Conservation (phyloP, 352 stramenopile genomes). For the Thalassiosira exigua region DNA sequence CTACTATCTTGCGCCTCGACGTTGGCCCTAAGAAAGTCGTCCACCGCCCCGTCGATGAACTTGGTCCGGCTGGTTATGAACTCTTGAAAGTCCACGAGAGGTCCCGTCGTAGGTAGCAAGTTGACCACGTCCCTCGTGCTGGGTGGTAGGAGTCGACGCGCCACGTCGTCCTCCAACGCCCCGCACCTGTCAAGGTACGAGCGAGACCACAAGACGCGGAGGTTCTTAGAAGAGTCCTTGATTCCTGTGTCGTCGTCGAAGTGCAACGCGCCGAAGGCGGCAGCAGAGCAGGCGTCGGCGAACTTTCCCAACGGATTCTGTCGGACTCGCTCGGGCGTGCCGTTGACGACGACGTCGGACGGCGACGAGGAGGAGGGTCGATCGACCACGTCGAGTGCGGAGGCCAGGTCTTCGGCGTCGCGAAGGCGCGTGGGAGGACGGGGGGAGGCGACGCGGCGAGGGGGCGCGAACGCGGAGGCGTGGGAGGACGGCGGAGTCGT, state of each 20-base stretch:
- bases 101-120: constrained; percentile 12
- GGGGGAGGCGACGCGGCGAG: background rate
- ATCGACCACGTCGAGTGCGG: background rate
- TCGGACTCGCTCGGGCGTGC: constrained; percentile 12
- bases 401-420: background rate
- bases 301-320: constrained; percentile 28
- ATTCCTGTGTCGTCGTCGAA: constrained; percentile 29
- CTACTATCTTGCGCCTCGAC: background rate
- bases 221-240: constrained; percentile 51
- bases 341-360: constrained; percentile 13
- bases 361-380: background rate
- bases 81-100: constrained; percentile 44
- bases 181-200: constrained; percentile 47
- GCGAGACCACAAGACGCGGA: constrained; percentile 56
- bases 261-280: constrained; percentile 7
- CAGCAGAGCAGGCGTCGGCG: constrained; percentile 3
- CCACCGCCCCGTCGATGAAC: constrained; percentile 58
- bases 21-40: constrained; percentile 38
- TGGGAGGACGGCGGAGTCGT: background rate
- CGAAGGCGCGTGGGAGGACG: background rate
- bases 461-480: background rate
- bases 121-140: constrained; percentile 15
- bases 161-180: constrained; percentile 51
- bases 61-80: constrained; percentile 51
- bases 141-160: constrained; percentile 28